A percentile compares a stretch with the other conserved stretches of the same genome.
These are phyloP conservation scores for Gastrolobium villosum DNA, from an alignment of 306 rosid species.

Conservation along the genomic window DNA sequence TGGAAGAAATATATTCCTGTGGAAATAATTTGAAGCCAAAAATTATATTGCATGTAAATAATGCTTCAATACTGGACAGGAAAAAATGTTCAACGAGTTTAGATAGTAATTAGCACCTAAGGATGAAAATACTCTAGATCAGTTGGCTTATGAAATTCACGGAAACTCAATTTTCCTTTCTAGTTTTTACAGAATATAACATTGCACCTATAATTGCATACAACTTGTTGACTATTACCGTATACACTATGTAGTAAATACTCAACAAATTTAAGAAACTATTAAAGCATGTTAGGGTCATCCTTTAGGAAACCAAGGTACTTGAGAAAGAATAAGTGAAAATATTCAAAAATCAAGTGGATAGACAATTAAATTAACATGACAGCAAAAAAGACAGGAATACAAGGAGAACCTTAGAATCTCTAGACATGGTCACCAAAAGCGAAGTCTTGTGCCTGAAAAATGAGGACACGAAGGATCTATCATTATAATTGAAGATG, in stretches of 20 bases:
- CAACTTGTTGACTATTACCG: background rate
- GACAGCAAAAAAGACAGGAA: constrained; percentile 30
- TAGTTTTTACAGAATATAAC: constrained; percentile 4
- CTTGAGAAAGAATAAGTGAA: background rate
- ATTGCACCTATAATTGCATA: constrained; percentile 7
- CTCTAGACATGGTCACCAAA: constrained; percentile 81
- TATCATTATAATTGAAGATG: constrained; percentile 40
- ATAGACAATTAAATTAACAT: constrained; percentile 21
- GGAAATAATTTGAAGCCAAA: constrained; percentile 29
- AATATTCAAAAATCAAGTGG: background rate
- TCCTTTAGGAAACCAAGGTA: background rate
- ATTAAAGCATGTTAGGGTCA: background rate
- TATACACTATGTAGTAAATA: background rate
- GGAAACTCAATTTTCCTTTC: constrained; percentile 20
- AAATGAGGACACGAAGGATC: constrained; percentile 47
- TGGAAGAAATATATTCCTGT: constrained; percentile 14
- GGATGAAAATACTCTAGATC: constrained; percentile 24
- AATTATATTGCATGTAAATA: constrained; percentile 14
- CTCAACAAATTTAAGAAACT: constrained; percentile 3
- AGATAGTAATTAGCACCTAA: constrained; percentile 7
- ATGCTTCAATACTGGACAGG: constrained; percentile 23
- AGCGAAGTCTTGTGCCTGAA: constrained; percentile 81
- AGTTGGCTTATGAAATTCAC: constrained; percentile 29
- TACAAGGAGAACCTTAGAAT: constrained; percentile 70
- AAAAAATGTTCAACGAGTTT: background rate